Evolutionary conservation across 2,329 filamentous ascomycete species (phyloP).

Genomic region (Neophaeococcomyces aloes): DNA sequence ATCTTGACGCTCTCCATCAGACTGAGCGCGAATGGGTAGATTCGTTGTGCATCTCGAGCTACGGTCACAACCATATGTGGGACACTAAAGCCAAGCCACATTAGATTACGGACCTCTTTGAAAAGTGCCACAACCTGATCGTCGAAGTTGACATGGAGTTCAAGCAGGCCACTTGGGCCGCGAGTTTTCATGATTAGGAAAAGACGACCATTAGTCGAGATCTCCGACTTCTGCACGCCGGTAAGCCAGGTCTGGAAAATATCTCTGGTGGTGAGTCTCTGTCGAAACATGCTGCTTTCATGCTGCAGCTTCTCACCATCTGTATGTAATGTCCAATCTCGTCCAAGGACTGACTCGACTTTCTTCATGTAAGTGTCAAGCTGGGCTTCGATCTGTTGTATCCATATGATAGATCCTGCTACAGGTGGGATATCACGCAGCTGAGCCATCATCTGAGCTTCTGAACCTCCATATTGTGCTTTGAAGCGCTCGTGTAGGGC

Average conservation of each 20-base stretch:
- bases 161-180: conserved; percentile 78
- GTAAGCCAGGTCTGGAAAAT: conserved; percentile 95
- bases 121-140: conserved; percentile 94
- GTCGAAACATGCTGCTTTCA: conserved; percentile 86
- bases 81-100: conserved; percentile 89
- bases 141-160: conserved; percentile 92
- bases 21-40: conserved; percentile 95
- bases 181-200: conserved; percentile 84
- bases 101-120: conserved; percentile 93
- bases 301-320: conserved; percentile 89
- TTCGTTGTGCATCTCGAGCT: conserved; percentile 95
- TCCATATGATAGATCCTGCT: conserved; percentile 95
- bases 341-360: conserved; percentile 93
- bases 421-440: conserved; percentile 90
- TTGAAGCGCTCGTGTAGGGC: conserved; percentile 94
- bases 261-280: conserved; percentile 85
- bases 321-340: conserved; percentile 86
- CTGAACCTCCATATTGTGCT: conserved; percentile 95
- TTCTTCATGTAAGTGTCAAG: conserved; percentile 96
- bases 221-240: conserved; percentile 77
- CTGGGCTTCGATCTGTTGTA: conserved; percentile 90
- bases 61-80: conserved; percentile 91
- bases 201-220: conserved; percentile 82
- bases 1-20: conserved; percentile 98
- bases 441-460: conserved; percentile 96